These are phyloP conservation scores for Amylocarpus encephaloides DNA, from an alignment of 2,329 filamentous ascomycete species.

Conservation along the genomic window DNA sequence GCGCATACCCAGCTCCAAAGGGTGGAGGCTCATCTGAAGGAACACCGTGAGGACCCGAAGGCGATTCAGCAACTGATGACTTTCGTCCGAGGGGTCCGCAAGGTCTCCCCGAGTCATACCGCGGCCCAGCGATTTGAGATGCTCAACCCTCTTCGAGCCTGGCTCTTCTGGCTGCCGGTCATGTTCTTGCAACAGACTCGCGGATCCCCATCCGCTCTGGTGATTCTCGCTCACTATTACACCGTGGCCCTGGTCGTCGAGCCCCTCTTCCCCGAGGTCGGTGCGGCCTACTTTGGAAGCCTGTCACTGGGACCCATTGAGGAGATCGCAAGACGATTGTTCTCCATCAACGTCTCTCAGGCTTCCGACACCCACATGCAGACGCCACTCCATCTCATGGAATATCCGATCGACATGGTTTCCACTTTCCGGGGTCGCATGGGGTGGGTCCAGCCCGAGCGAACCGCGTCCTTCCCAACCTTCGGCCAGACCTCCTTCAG, in stretches of 20 bases:
- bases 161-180: slow-evolving; percentile 94
- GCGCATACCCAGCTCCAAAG: slow-evolving; percentile 61
- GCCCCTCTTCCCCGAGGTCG: slow-evolving; percentile 85
- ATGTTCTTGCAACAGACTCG: slow-evolving; percentile 72
- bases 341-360: slow-evolving; percentile 58
- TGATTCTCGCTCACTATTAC: slow-evolving; percentile 88
- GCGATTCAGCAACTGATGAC: slow-evolving; percentile 63
- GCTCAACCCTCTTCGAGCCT: slow-evolving; percentile 79
- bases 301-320: slow-evolving; percentile 76
- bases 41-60: slow-evolving; percentile 62
- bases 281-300: slow-evolving; percentile 79
- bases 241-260: slow-evolving; percentile 82
- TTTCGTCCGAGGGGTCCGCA: slow-evolving; percentile 66
- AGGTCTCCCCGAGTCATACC: slow-evolving; percentile 61
- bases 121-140: slow-evolving; percentile 85
- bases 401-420: slow-evolving; percentile 64
- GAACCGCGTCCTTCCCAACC: slow-evolving; percentile 55
- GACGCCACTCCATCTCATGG: slow-evolving; percentile 61
- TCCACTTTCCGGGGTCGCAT: slow-evolving; percentile 62
- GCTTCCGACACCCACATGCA: slow-evolving; percentile 51
- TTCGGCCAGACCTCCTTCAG: slow-evolving; percentile 52
- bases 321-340: slow-evolving; percentile 72
- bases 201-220: slow-evolving; percentile 68
- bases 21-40: slow-evolving; percentile 62
- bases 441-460: slow-evolving; percentile 56